A percentile compares a stretch with the other conserved stretches of the same genome.
Evolutionary conservation across 257 asterid genomes (phyloP).

Genomic region (Solanum sejunctum): DNA sequence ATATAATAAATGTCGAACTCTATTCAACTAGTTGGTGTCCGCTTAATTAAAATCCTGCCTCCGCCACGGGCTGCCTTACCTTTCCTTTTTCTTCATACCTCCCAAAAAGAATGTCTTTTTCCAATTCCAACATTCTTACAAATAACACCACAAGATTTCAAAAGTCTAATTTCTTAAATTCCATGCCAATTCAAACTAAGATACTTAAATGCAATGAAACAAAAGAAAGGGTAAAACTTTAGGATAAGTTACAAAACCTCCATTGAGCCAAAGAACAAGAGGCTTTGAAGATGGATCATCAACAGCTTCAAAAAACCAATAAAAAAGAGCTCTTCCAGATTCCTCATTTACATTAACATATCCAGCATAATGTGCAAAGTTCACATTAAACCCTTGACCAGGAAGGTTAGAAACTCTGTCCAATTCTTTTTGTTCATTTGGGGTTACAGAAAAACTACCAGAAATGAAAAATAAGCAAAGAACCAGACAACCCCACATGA

Average conservation of each 20-base stretch:
- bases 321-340: constrained; percentile 62
- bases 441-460: constrained; percentile 19
- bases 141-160: background rate
- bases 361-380: constrained; percentile 71
- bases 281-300: constrained; percentile 86
- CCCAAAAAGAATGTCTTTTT: background rate
- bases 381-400: constrained; percentile 64
- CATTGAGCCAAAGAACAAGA: constrained; percentile 93
- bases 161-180: background rate
- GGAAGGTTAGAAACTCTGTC: constrained; percentile 61
- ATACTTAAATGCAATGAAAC: background rate
- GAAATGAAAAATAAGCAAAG: constrained; percentile 12
- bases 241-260: constrained; percentile 36
- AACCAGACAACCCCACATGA: constrained; percentile 28
- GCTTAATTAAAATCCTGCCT: too few relatives aligned
- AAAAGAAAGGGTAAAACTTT: background rate
- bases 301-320: constrained; percentile 91
- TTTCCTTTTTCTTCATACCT: background rate
- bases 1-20: too few relatives aligned
- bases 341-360: constrained; percentile 57
- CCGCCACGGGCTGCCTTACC: background rate
- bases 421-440: constrained; percentile 32
- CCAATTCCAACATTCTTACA: background rate
- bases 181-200: background rate
- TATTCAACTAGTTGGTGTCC: too few relatives aligned